A percentile compares a stretch with the other conserved stretches of the same genome.
phyloP scores from a whole-genome alignment of 345 rosid species.

The Camelina hispida region DNA sequence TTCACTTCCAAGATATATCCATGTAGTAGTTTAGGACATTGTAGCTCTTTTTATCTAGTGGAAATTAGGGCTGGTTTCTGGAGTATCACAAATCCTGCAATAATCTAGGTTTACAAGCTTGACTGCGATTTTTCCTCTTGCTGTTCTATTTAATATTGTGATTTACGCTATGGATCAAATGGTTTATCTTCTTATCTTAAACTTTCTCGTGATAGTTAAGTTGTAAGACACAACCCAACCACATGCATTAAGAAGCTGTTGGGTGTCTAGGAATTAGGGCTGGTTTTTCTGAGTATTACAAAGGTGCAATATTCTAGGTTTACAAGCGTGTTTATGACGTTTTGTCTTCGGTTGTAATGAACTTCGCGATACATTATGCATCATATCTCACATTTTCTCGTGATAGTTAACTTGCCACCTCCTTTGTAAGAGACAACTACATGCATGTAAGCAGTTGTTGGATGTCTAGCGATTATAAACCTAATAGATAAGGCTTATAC shows the following conservation, averaged over 20 bases:
- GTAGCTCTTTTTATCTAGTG: not conserved
- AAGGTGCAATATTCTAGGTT: slow-evolving; percentile 4
- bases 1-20: not conserved
- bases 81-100: not conserved
- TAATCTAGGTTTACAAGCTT: slow-evolving; percentile 15
- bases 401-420: slow-evolving; percentile 6
- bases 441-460: slow-evolving; percentile 3
- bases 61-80: not conserved
- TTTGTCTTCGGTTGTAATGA: not conserved
- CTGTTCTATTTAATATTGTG: not conserved
- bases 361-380: not conserved
- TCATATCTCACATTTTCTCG: slow-evolving; percentile 4
- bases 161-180: not conserved
- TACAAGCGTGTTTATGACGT: slow-evolving; percentile 14
- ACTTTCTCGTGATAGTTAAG: not conserved
- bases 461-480: not conserved
- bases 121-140: slow-evolving; percentile 4
- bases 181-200: slow-evolving; percentile 10
- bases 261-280: not conserved
- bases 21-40: not conserved
- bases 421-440: not conserved
- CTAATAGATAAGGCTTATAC: not conserved
- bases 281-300: not conserved
- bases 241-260: slow-evolving; percentile 8
- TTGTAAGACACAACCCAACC: not conserved